phyloP scores from a whole-genome alignment of 208 protist genomes.

The Trypanosoma grayi region DNA sequence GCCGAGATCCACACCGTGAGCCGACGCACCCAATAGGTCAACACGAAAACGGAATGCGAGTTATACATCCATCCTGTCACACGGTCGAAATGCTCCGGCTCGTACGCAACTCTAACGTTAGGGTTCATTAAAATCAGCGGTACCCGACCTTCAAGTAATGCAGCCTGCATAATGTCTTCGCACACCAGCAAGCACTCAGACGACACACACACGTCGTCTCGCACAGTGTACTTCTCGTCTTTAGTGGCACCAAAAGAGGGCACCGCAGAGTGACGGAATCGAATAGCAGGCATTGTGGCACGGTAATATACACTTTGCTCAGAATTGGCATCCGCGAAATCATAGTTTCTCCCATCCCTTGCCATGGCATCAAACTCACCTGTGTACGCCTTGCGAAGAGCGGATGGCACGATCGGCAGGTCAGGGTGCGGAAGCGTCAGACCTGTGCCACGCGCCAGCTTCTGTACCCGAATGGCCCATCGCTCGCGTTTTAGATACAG shows the following conservation, averaged over 20 bases:
- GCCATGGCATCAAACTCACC: too few species aligned
- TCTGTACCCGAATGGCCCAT: too few species aligned
- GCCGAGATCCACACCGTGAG: not conserved
- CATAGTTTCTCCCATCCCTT: not conserved
- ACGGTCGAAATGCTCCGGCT: constrained; percentile 39
- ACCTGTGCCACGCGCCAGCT: too few species aligned
- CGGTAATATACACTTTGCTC: constrained; percentile 27
- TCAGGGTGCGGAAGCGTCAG: too few species aligned
- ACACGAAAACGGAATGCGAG: not conserved
- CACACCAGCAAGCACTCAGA: constrained; percentile 76
- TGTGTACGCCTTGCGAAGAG: too few species aligned
- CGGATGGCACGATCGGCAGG: too few species aligned
- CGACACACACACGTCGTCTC: constrained; percentile 47
- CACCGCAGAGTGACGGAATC: constrained; percentile 52
- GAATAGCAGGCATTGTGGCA: constrained; percentile 31
- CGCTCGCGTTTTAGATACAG: too few species aligned
- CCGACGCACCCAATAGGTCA: not conserved
- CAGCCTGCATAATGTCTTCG: constrained; percentile 57
- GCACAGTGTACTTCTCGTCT: constrained; percentile 1
- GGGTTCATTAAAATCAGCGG: constrained; percentile 77
- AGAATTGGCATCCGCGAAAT: not conserved
- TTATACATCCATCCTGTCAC: constrained; percentile 14
- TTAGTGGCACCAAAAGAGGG: constrained; percentile 47
- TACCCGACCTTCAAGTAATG: constrained; percentile 34
- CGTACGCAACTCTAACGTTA: constrained; percentile 62